These are phyloP conservation scores for Umbellularia californica DNA, from an alignment of 164 flowering plant genomes.

Conservation along the genomic window DNA sequence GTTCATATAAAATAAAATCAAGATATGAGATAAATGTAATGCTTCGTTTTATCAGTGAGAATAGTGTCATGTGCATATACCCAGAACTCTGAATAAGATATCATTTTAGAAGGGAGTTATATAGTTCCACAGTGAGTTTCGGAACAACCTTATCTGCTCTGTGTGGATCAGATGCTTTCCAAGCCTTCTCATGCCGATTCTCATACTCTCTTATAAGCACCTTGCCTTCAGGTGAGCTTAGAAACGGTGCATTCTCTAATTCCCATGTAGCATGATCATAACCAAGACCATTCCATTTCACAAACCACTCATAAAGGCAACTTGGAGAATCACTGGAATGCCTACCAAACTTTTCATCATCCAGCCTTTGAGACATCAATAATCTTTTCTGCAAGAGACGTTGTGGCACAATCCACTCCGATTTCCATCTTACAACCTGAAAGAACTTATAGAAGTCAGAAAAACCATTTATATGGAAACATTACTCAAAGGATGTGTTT, in stretches of 20 bases:
- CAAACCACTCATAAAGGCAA: conserved; percentile 58
- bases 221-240: conserved; percentile 40
- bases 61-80: too few relatives aligned
- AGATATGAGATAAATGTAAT: too few relatives aligned
- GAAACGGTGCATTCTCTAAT: conserved; percentile 45
- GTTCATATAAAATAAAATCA: too few relatives aligned
- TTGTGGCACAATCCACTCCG: conserved; percentile 62
- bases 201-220: conserved; percentile 47
- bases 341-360: conserved; percentile 11
- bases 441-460: background rate
- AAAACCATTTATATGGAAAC: conserved; percentile 4
- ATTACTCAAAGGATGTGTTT: too few relatives aligned
- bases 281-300: conserved; percentile 78
- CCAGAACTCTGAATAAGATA: background rate
- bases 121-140: background rate
- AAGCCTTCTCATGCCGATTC: conserved; percentile 39
- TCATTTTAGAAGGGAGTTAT: background rate
- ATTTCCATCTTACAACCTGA: conserved; percentile 40
- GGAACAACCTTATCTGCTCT: conserved; percentile 32
- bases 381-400: conserved; percentile 57
- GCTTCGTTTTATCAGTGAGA: too few relatives aligned
- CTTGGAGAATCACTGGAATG: background rate
- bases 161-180: conserved; percentile 19
- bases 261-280: conserved; percentile 80
- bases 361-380: conserved; percentile 21